These are phyloP conservation scores for Ogataea trehalophila DNA, from an alignment of 805 yeast species.

Conservation along the genomic window DNA sequence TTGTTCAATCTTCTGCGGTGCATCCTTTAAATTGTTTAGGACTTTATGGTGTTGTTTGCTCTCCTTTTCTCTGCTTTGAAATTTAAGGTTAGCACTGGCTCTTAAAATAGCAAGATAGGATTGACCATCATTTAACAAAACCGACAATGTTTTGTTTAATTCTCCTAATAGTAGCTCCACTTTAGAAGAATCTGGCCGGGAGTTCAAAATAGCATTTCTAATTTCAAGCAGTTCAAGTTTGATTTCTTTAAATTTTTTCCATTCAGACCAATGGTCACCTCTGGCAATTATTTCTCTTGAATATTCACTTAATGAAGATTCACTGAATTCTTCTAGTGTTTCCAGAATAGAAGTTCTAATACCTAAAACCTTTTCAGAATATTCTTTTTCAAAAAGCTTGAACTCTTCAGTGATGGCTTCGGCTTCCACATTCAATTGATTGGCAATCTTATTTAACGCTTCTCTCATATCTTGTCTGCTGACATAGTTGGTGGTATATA, in stretches of 20 bases:
- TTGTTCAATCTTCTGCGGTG: constrained; percentile 1
- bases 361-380: constrained; percentile 28
- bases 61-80: constrained; percentile 47
- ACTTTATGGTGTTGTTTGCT: constrained; percentile 27
- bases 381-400: constrained; percentile 25
- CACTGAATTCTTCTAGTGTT: constrained; percentile 69
- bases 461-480: constrained; percentile 46
- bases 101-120: constrained; percentile 53
- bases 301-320: constrained; percentile 59
- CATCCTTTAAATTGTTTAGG: constrained; percentile 3
- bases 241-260: constrained; percentile 56
- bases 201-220: constrained; percentile 46
- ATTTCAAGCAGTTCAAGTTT: constrained; percentile 51
- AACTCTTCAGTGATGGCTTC: constrained; percentile 31
- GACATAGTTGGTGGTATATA: constrained; percentile 27
- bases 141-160: constrained; percentile 41
- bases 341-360: constrained; percentile 49
- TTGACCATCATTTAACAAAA: constrained; percentile 54
- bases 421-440: constrained; percentile 26
- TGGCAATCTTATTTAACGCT: constrained; percentile 30
- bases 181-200: constrained; percentile 27
- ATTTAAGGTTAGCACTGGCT: constrained; percentile 53
- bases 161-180: constrained; percentile 32
- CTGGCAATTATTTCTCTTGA: constrained; percentile 50
- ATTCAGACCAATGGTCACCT: constrained; percentile 44